Evolutionary conservation across 352 stramenopile species (phyloP).

Genomic region (Elongisporangium prolatum): DNA sequence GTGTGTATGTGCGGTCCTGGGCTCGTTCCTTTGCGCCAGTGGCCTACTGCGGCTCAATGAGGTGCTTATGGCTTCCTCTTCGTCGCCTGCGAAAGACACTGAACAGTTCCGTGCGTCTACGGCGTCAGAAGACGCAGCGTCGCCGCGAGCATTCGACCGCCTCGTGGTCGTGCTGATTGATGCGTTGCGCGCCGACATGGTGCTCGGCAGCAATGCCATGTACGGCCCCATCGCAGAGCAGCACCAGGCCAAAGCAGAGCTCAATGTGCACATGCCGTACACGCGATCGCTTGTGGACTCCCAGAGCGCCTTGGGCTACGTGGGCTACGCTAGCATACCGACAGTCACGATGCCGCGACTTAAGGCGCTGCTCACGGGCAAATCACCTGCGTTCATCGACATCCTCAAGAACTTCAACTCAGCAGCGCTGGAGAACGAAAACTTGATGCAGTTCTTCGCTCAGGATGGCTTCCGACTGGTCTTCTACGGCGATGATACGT

Average conservation of each 20-base stretch:
- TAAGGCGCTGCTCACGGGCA: constrained; percentile 84
- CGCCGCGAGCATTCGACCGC: constrained; percentile 46
- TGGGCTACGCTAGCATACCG: constrained; percentile 76
- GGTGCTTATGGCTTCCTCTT: constrained; percentile 23
- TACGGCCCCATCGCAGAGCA: constrained; percentile 5
- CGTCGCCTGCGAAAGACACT: constrained; percentile 4
- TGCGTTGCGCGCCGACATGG: constrained; percentile 84
- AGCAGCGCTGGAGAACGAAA: constrained; percentile 65
- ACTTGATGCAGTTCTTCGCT: constrained; percentile 56
- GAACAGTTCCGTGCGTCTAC: neutral
- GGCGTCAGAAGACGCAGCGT: neutral
- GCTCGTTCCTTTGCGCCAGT: constrained; percentile 44
- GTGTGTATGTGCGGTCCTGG: constrained; percentile 28
- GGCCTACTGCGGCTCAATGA: constrained; percentile 57
- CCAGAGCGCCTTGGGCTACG: constrained; percentile 55
- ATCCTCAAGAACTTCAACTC: constrained; percentile 91
- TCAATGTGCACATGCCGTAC: constrained; percentile 70
- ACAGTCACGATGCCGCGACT: constrained; percentile 89
- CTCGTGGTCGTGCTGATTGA: constrained; percentile 87
- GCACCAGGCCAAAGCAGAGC: constrained; percentile 22
- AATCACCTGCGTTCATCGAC: constrained; percentile 85
- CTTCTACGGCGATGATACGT: constrained; percentile 90
- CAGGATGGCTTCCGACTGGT: constrained; percentile 53
- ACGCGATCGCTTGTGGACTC: constrained; percentile 41
- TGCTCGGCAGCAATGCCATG: constrained; percentile 61